Conservation (phyloP, 2,329 filamentous ascomycete genomes). For the Leptographium radiaticola region DNA sequence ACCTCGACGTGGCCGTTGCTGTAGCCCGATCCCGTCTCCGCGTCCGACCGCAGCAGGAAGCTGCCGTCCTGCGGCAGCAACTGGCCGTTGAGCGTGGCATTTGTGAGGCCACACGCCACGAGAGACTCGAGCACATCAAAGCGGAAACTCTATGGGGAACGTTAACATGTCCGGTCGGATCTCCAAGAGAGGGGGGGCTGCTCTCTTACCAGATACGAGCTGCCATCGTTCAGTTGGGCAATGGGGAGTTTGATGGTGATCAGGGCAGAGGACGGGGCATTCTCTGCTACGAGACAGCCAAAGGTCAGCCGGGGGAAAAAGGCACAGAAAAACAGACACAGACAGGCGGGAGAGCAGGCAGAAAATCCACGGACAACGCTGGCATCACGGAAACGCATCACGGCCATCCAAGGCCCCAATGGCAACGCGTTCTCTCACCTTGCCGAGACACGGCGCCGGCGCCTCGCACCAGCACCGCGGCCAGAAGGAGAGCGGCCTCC, state of each 20-base stretch:
- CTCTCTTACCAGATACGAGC: conserved; percentile 14
- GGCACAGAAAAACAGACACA: not conserved
- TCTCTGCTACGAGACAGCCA: not conserved
- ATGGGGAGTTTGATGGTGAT: conserved; percentile 15
- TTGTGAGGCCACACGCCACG: conserved; percentile 31
- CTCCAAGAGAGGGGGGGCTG: not conserved
- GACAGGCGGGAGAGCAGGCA: not conserved
- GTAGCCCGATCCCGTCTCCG: conserved; percentile 13
- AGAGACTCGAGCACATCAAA: conserved; percentile 32
- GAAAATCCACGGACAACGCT: not conserved
- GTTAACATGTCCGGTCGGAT: not conserved
- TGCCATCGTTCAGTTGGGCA: conserved; percentile 1
- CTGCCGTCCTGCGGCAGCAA: conserved; percentile 25
- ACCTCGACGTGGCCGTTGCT: conserved; percentile 16
- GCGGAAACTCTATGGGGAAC: conserved; percentile 20
- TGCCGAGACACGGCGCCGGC: conserved; percentile 7
- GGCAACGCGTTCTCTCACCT: conserved; percentile 7
- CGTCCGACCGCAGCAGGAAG: conserved; percentile 26
- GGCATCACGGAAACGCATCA: not conserved
- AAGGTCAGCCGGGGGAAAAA: not conserved
- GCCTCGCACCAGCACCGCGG: conserved; percentile 21
- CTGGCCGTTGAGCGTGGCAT: conserved; percentile 33
- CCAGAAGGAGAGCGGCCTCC: conserved; percentile 21
- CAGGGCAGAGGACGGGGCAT: conserved; percentile 12
- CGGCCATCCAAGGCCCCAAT: not conserved